Evolutionary conservation across 1,284 basidiomycete genomes (phyloP).

Genomic region (Fomitopsis pinicola): DNA sequence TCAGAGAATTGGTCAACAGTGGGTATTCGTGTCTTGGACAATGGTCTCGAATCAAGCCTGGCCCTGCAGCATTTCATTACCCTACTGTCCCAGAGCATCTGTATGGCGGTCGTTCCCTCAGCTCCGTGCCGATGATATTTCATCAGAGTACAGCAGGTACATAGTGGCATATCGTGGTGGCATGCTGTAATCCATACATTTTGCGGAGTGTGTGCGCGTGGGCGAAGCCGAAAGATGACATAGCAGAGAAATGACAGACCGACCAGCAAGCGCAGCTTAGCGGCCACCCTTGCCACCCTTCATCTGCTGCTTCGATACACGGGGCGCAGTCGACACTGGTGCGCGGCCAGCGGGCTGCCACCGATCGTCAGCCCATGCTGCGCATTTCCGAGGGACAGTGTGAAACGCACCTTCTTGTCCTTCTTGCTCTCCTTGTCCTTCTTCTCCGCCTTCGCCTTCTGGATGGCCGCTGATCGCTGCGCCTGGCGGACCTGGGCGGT

Average conservation of each 20-base stretch:
- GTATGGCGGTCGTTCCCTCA: no score
- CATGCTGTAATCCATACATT: conserved; percentile 29
- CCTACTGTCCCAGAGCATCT: no score
- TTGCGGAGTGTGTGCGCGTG: conserved; percentile 17
- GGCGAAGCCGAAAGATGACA: conserved; percentile 16
- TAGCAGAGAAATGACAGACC: conserved; percentile 13
- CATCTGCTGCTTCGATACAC: conserved; percentile 94
- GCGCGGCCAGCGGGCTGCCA: conserved; percentile 38
- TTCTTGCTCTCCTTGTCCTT: conserved; percentile 96
- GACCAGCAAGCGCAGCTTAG: conserved; percentile 30
- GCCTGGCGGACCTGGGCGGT: conserved; percentile 83
- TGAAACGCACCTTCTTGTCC: conserved; percentile 62
- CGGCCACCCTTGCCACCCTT: conserved; percentile 83
- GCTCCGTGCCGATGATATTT: no score
- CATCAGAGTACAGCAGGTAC: background rate
- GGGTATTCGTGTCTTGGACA: no score
- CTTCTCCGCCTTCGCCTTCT: conserved; percentile 93
- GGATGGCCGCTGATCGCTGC: conserved; percentile 80
- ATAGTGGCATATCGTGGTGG: conserved; percentile 13
- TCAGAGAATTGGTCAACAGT: no score
- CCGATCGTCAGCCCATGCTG: no score
- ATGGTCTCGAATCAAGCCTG: no score
- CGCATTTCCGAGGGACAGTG: background rate
- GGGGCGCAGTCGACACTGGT: conserved; percentile 57
- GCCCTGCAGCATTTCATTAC: no score